These are phyloP conservation scores for Groenewaldozyma sp. DNA, from an alignment of 1,139 yeast species.

Conservation along the genomic window DNA sequence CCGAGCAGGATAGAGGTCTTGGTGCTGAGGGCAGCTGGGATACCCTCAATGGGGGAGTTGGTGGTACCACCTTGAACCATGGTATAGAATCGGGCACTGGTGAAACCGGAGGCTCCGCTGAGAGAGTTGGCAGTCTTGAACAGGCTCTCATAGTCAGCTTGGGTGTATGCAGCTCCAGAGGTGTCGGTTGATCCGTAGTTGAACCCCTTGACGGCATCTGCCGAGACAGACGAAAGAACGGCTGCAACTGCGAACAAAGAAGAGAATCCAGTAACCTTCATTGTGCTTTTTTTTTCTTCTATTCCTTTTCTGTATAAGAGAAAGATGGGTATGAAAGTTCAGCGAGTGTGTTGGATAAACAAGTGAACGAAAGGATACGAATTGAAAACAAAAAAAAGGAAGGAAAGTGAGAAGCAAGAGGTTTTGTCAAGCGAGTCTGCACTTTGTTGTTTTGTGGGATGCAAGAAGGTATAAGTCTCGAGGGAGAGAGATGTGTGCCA, in stretches of 20 bases:
- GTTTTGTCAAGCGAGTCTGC: too few species aligned
- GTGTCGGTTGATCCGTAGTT: constrained; percentile 19
- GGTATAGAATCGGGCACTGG: constrained; percentile 20
- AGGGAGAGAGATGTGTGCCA: too few species aligned
- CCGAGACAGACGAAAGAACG: constrained; percentile 46
- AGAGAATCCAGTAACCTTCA: background rate
- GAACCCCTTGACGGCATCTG: constrained; percentile 16
- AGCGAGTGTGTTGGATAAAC: too few species aligned
- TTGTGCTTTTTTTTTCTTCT: background rate
- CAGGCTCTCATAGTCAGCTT: constrained; percentile 22
- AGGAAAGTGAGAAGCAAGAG: too few species aligned
- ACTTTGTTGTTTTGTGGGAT: too few species aligned
- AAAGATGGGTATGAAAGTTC: too few species aligned
- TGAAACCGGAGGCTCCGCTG: constrained; percentile 15
- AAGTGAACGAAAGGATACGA: too few species aligned
- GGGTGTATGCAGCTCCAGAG: constrained; percentile 14
- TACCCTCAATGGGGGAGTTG: constrained; percentile 22
- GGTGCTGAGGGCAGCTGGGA: constrained; percentile 28
- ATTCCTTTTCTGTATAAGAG: too few species aligned
- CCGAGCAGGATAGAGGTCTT: constrained; percentile 27
- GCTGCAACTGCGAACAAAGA: constrained; percentile 32
- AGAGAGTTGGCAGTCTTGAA: constrained; percentile 16
- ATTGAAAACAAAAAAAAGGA: too few species aligned
- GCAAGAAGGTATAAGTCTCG: too few species aligned
- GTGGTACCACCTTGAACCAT: constrained; percentile 23